Base-by-base conservation (phyloP, 2,329 filamentous ascomycete species). In the Ophiobolus disseminans region DNA sequence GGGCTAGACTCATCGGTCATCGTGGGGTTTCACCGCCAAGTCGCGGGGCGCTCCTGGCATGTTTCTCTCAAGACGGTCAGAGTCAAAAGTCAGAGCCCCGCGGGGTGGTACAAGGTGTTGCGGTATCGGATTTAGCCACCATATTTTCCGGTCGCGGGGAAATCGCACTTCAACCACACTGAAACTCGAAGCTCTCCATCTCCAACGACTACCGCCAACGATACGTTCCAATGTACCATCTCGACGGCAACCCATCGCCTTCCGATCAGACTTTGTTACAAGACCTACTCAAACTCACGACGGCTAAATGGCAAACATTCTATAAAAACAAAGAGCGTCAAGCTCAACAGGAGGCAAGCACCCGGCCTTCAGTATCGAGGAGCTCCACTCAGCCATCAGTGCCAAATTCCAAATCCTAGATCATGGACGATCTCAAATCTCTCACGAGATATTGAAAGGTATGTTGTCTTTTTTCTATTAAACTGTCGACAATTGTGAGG, bases 321-420 rank as follows among this genome's bases (percentile, higher is more conserved):
- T 46, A 50, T 17, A 56, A 50, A 43, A 55, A 47, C 31, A 38
- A 42, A n/a, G 43, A 51, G 7, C 19, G 28, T 5, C 19, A 40
- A n/a, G 23, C 10, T 30, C 50, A 50, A 31, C 39, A 25, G 28
- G 46, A 42, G 10, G 38, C 45, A 2, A 45, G 11, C 53, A 53
- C 58, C 48, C 62, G 57, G 47, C 61, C 56, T 63, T 75, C 56
- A 45, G 57, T 51, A 37, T 75, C 59, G 68, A 57, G 46, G 51
- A 70, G 48, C 55, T 76, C 41, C 61, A 72, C 56, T 63, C 72
- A 36, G 73, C 50, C 16, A 71, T 75, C 55, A 66, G 58, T 44
- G 68, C 70, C 25, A 65, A 76, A 53, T 56, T 74, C 48, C 47
- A 59, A 53, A 69, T 71, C 25, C 40, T 63, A 50, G 36, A 23